Evolutionary conservation across 2,329 filamentous ascomycete species (phyloP).

Genomic region (Venturia aucupariae): DNA sequence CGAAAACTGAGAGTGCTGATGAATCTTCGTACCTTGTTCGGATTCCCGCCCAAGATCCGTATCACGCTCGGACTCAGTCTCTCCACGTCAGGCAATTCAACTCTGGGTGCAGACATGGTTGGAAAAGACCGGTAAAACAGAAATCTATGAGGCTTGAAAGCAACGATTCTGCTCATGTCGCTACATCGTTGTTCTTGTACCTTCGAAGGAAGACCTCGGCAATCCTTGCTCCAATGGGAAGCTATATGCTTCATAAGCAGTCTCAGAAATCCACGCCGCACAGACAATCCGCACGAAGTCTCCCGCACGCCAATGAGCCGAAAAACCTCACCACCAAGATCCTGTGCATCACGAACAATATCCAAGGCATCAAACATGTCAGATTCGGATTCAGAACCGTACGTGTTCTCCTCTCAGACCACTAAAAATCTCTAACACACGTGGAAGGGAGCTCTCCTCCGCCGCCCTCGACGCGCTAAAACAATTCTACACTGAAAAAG

Average conservation of each 20-base stretch:
- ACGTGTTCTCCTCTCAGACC: background rate
- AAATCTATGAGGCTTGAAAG: constrained; percentile 18
- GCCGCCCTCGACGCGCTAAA: constrained; percentile 59
- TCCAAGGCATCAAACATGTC: background rate
- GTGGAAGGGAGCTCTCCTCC: constrained; percentile 51
- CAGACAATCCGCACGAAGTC: too few relatives aligned
- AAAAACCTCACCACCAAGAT: background rate
- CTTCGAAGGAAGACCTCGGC: background rate
- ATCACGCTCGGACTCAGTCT: constrained; percentile 69
- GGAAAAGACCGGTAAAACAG: constrained; percentile 20
- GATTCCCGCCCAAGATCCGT: constrained; percentile 82
- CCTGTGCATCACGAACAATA: background rate
- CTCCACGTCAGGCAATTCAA: constrained; percentile 62
- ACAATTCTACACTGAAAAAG: constrained; percentile 65
- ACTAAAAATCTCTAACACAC: background rate
- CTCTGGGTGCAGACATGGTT: constrained; percentile 31
- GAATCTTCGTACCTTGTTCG: constrained; percentile 57
- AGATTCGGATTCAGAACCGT: constrained; percentile 1
- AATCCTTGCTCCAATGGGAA: background rate
- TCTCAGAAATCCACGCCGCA: background rate
- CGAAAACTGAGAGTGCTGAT: background rate
- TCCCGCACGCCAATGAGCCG: background rate
- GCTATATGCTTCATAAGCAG: background rate
- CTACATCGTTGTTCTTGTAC: background rate
- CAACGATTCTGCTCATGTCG: constrained; percentile 1